Base-by-base conservation (phyloP, 2,329 filamentous ascomycete species). In the Paraphoma chrysanthemicola region DNA sequence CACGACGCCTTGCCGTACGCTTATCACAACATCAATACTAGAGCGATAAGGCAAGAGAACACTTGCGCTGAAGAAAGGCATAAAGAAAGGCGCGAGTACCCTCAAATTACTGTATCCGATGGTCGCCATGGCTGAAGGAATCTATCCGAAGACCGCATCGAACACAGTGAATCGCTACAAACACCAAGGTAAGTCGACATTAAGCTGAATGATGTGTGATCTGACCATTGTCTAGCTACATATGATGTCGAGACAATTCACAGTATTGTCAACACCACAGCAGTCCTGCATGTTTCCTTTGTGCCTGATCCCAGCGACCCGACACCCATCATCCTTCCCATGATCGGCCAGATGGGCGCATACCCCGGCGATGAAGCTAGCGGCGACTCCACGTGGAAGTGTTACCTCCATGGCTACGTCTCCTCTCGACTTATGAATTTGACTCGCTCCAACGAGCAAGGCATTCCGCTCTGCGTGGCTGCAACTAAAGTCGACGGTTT, bases 371-470 rank as follows among this genome's bases (percentile, higher is more conserved):
- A 85, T 48, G 88, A 92, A 62, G 86, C 83, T 56, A 76, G 84
- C 11, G 83, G 85, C 48, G 88, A 92, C 62, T 85, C 88, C 0
- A 80, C 91, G 3, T 89, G 92, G 63, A 84, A 92, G 31, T 64
- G 62, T 64, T 96, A 96, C 74, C 83, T 96, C 7, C 92, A 96
- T 77, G 92, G 92, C 70, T 96, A 94, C 75, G 88, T 94, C 65
- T 91, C 88, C 57, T 88, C 88, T 1, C 89, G 92, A 12, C 82
- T 96, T 46, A 89, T 93, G 82, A 89, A 88, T 61, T 75, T 90
- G 7, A 82, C 86, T 12, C 80, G 59, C 23, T 76, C 57, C 50
- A 16, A 66, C 80, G 28, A 10, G 33, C 33, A 14, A 36, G 88
- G 89, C 9, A 76, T 96, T 17, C 90, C 92, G 1, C 79, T 96